Conservation (phyloP, 257 asterid genomes). For the Galeopsis tetrahit region DNA sequence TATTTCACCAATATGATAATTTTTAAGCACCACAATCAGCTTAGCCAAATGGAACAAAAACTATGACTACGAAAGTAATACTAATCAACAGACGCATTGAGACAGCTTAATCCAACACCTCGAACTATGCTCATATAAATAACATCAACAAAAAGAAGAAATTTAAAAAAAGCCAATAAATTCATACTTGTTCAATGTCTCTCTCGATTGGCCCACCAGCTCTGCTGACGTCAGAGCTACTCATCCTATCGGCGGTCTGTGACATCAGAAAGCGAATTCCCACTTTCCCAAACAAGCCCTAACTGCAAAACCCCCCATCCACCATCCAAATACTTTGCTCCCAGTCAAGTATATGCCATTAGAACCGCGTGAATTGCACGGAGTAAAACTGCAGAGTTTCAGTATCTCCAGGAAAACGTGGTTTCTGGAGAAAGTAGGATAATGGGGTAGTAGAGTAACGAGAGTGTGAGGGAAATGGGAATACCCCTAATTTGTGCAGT, state of each 20-base stretch:
- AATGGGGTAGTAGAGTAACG: constrained; percentile 29
- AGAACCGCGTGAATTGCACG: constrained; percentile 35
- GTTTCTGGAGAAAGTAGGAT: constrained; percentile 13
- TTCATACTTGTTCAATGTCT: constrained; percentile 74
- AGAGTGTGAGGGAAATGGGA: constrained; percentile 22
- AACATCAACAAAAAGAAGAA: not conserved
- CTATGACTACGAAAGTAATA: not conserved
- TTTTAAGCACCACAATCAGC: constrained; percentile 30
- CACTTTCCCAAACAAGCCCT: constrained; percentile 52
- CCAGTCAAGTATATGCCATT: constrained; percentile 26
- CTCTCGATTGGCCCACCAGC: constrained; percentile 78
- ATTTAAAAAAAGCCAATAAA: constrained; percentile 6
- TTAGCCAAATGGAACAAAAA: constrained; percentile 13
- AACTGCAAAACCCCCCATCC: constrained; percentile 52
- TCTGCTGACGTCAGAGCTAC: constrained; percentile 60
- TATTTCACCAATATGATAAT: constrained; percentile 18
- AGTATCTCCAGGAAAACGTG: constrained; percentile 21
- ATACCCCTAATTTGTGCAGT: constrained; percentile 1
- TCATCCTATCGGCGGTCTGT: constrained; percentile 63
- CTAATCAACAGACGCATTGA: constrained; percentile 11
- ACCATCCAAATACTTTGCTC: constrained; percentile 33
- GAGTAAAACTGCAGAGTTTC: constrained; percentile 27
- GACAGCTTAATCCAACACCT: constrained; percentile 30
- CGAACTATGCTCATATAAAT: constrained; percentile 3
- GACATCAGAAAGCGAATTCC: constrained; percentile 40